Evolutionary conservation across 139 green algal genomes (phyloP), one percentile per base, ranked within the genome.

Genomic region (Micractinium sp.): DNA sequence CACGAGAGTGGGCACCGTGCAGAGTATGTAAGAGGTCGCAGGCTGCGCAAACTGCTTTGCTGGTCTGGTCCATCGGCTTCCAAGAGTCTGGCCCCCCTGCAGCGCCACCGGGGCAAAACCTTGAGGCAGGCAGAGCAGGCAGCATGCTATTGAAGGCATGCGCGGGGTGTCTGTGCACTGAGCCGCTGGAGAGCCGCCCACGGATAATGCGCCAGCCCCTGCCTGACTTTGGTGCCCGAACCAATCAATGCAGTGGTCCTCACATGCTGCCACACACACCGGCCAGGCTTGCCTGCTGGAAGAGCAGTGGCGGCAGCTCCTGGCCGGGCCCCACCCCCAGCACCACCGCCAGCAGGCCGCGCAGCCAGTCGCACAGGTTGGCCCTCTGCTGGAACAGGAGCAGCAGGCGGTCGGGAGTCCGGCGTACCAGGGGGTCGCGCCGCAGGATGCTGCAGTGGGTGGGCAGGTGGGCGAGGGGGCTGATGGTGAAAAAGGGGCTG

Each of bases 341-440:
- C 20, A 61, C 61, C 61, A 76, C 82, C 56, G 82, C 82, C 56
- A 87, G 56, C 56, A 87, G 15, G 25, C n/a, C 61, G 22, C 82
- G 25, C 41, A 73, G 31, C 47, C 80, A 85, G n/a, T 31, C 31
- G 80, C 53, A 78, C 35, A 82, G 13, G 77, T 82, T 82, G 38
- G 77, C 82, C 23, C 82, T 36, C 82, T 87, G 61, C 60, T 87
- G 82, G 82, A 38, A 76, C 61, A 87, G 61, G 16, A 87, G 20
- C 61, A 87, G 31, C 35, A 87, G 60, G 19, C 61, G 82, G 82
- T 87, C 82, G 20, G 82, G 82, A 4, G 82, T 87, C 33, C 82
- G 61, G 1, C 61, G 60, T 33, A 87, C 60, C 35, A 60, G 35
- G 0, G 82, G 82, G 33, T 87, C 60, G 4, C 36, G 36, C 15